Conservation (phyloP, 2,329 filamentous ascomycete genomes). For the Coniochaeta sp. region DNA sequence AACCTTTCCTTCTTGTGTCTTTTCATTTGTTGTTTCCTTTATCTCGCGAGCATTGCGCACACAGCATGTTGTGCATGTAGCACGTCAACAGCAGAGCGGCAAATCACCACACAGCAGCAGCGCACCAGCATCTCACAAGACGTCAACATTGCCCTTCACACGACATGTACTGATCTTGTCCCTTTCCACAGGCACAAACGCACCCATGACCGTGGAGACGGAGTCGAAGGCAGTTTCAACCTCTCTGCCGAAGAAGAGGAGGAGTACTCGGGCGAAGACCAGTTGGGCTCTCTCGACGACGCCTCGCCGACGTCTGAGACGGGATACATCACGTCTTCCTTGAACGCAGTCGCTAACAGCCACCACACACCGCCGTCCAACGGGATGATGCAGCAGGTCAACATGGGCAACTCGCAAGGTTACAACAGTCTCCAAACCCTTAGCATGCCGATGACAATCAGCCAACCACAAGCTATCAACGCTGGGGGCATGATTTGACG, state of each 20-base stretch:
- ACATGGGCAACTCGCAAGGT: constrained; percentile 25
- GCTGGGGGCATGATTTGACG: constrained; percentile 34
- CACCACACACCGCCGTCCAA: constrained; percentile 17
- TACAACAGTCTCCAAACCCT: constrained; percentile 55
- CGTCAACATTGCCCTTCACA: constrained; percentile 7
- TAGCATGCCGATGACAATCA: constrained; percentile 59
- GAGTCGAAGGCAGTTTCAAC: constrained; percentile 48
- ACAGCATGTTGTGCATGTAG: constrained; percentile 31
- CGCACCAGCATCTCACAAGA: constrained; percentile 21
- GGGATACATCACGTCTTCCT: constrained; percentile 49
- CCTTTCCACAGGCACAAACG: constrained; percentile 72
- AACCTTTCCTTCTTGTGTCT: constrained; percentile 28
- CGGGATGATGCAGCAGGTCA: constrained; percentile 18
- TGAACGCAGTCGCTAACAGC: constrained; percentile 36
- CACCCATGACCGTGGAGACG: constrained; percentile 59
- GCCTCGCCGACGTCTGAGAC: constrained; percentile 66
- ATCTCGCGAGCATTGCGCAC: constrained; percentile 25
- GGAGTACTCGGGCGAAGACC: constrained; percentile 74
- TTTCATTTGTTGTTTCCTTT: constrained; percentile 23
- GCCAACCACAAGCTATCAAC: constrained; percentile 36
- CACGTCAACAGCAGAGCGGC: constrained; percentile 25
- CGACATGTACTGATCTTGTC: constrained; percentile 25
- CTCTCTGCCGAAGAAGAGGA: constrained; percentile 81
- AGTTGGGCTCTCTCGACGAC: constrained; percentile 73
- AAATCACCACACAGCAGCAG: constrained; percentile 26